Evolutionary conservation across 495 filamentous ascomycete genomes (phyloP), one percentile per base, ranked within the genome.

Genomic region (Arthonia radiata): DNA sequence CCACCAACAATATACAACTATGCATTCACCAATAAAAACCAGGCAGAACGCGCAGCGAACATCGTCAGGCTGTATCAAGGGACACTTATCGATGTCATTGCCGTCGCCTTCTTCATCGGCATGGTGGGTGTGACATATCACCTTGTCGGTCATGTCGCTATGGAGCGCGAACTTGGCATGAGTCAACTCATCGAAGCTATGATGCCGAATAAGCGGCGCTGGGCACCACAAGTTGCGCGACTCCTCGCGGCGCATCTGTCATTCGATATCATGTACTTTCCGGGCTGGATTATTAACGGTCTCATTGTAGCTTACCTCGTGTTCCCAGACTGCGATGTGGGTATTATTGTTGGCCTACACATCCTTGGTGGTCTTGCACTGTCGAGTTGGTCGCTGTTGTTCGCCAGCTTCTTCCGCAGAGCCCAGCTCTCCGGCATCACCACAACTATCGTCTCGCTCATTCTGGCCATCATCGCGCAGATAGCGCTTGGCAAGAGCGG

Each of bases 121-220:
- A 54, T 76, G 27, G 62, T 80, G 18, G 69, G 69, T 1, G 50
- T 82, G 5, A 56, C 58, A 16, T 86, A 86, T 36, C 76, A 86
- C 38, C 49, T 79, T 30, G 67, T 69, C 11, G 77, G 77, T 2
- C 60, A 76, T 37, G 67, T 77, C 31, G 76, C 76, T 10, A 59
- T 61, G 13, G 77, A 86, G 48, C 54, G 77, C 24, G 77, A 86
- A 49, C 48, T 64, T 22, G 77, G 74, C 30, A 76, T 81, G 60
- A 69, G 72, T 16, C 71, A 74, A 23, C 51, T 86, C 23, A 54
- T 82, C 24, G 77, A 86, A 44, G 68, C 74, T 19, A 82, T 78
- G 67, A 78, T 80, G 61, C 64, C 68, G 13, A 72, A 70, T 33
- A 43, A 46, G 14, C 49, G 51, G 14, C 49, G 53, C 9, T 78